Percentiles rank a stretch among this genome's conserved stretches.
phyloP scores from a whole-genome alignment of 139 green algal genomes.

The Chlamydomonas eustigma region DNA sequence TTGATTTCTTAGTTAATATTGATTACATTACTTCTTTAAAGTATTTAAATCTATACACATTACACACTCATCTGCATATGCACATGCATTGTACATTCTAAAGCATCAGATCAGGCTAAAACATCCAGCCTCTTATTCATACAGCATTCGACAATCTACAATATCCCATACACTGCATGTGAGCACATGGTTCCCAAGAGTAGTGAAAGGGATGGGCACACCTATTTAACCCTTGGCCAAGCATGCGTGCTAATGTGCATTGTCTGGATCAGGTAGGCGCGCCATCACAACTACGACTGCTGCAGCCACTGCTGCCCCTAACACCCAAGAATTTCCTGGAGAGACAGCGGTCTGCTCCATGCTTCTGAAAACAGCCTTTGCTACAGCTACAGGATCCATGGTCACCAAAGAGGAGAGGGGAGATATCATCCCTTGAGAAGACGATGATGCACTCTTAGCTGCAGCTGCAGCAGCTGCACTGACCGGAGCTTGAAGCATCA shows the following conservation, averaged over 20 bases:
- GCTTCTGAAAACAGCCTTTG: neutral
- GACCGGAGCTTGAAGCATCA: neutral
- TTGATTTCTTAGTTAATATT: no score
- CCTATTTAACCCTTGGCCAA: no score
- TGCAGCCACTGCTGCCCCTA: neutral
- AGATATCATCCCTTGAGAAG: neutral
- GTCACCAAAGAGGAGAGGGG: neutral
- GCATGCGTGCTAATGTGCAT: neutral
- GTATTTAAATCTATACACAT: no score
- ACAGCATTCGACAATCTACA: no score
- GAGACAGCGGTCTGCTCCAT: neutral
- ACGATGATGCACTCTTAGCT: neutral
- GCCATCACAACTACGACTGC: neutral
- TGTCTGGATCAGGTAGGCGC: neutral
- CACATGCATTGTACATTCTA: no score
- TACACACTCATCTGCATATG: no score
- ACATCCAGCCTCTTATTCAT: no score
- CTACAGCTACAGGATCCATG: neutral
- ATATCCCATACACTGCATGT: no score
- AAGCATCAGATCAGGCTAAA: no score
- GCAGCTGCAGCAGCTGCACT: neutral
- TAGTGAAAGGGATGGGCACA: no score
- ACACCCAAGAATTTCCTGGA: neutral
- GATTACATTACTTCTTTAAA: no score
- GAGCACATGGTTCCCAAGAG: no score